Percentiles rank a stretch among this genome's conserved stretches.
These are phyloP conservation scores for Caulochytrium protostelioides DNA, from an alignment of 371 early-diverging fungal species.

Conservation along the genomic window DNA sequence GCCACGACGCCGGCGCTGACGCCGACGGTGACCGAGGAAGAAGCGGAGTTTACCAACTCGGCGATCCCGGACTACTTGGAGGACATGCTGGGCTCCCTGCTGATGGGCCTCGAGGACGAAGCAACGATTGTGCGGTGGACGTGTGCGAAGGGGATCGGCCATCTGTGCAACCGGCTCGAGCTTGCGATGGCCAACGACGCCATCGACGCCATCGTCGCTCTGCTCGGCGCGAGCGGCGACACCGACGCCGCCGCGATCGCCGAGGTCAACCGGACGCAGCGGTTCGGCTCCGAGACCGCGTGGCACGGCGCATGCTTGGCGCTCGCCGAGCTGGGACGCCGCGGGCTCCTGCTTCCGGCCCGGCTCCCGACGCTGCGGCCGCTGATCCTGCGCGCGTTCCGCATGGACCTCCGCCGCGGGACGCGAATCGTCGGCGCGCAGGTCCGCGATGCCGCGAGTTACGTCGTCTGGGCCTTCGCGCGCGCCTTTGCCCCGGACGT, in stretches of 20 bases:
- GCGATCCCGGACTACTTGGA: conserved; percentile 55
- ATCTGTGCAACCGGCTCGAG: conserved; percentile 59
- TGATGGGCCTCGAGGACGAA: conserved; percentile 58
- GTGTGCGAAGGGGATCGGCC: conserved; percentile 80
- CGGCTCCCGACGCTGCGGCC: conserved; percentile 44
- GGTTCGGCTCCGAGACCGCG: conserved; percentile 60
- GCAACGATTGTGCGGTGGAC: conserved; percentile 88
- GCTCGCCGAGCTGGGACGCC: conserved; percentile 70
- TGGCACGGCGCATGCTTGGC: conserved; percentile 92
- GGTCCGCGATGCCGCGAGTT: conserved; percentile 89
- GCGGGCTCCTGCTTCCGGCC: conserved; percentile 56
- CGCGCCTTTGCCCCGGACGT: conserved; percentile 60
- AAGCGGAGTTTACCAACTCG: too few species aligned
- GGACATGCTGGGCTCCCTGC: conserved; percentile 47
- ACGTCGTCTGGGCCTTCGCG: conserved; percentile 91
- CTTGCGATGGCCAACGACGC: conserved; percentile 60
- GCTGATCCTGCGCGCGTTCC: conserved; percentile 53
- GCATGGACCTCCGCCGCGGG: conserved; percentile 68
- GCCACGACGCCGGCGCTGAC: background rate
- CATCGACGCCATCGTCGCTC: conserved; percentile 41
- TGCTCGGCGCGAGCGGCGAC: conserved; percentile 46
- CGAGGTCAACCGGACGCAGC: too few species aligned
- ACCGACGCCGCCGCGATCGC: conserved; percentile 5
- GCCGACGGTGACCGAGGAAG: conserved; percentile 6
- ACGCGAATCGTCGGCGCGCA: conserved; percentile 75